Evolutionary conservation across 495 filamentous ascomycete species (phyloP), one percentile per base, ranked within the genome.

Genomic region (Trichoderma gamsii): DNA sequence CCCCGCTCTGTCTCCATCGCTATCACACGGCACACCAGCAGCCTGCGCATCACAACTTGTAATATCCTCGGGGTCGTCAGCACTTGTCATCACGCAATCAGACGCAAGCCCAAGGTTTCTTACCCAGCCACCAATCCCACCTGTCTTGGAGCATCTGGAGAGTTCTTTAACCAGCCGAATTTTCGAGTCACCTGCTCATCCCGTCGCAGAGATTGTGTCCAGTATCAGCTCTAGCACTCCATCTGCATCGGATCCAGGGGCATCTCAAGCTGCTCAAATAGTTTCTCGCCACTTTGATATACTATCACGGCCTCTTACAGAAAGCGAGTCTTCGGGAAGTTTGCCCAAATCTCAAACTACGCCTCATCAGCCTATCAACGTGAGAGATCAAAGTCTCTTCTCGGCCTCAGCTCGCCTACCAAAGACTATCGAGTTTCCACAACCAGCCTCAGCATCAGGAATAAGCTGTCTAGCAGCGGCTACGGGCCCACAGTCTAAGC

Each of bases 51-150:
- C 56, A 13, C 56, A 61, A 25, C 1, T 11, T 61, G 4, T 21
- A n/a, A 25, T 2, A 29, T 61, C 56, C 12, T 32, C 56, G n/a
- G 16, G 23, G 23, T 13, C 56, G 16, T 23, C 56, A 61, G 23
- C 4, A n/a, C 9, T 25, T 29, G n/a, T 27, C 13, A 11, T 8
- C 23, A 61, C 56, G 9, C 56, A 61, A 32, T 61, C 56, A 16
- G 56, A 61, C 25, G 56, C 56, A 32, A 61, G 56, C 56, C 56
- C 56, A 29, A 27, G 25, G 27, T 61, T 61, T 61, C 25, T 61
- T 32, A 61, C 56, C 11, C 56, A 61, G 12, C 56, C 56, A 29
- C 23, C 21, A 12, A 29, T 61, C 12, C 27, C 56, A 15, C 56
- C 27, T 25, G 23, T 32, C 23, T 18, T 61, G 56, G 56, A 61